Percentiles rank a stretch among this genome's conserved stretches.
These are phyloP conservation scores for Malus hybrid DNA, from an alignment of 331 rosid genomes.

Conservation along the genomic window DNA sequence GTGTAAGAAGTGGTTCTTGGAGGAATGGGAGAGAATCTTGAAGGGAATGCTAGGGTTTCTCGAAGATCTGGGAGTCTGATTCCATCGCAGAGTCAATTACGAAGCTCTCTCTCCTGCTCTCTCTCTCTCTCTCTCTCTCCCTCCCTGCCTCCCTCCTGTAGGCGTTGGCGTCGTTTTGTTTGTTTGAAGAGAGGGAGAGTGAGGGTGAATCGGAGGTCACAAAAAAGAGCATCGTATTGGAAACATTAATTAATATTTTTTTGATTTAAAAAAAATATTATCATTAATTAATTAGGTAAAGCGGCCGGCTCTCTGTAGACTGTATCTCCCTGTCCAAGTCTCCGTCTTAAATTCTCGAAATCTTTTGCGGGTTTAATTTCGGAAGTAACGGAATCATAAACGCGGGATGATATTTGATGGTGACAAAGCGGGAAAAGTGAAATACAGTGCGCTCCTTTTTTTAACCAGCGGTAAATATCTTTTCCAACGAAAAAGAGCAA, in stretches of 20 bases:
- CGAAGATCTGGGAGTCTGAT: slow-evolving; percentile 30
- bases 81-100: slow-evolving; percentile 19
- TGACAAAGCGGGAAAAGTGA: too few species aligned
- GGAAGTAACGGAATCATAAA: neutral
- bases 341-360: neutral
- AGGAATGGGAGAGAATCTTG: slow-evolving; percentile 15
- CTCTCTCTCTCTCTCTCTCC: neutral
- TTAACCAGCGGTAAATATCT: too few species aligned
- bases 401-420: too few species aligned
- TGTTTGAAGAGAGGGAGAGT: neutral
- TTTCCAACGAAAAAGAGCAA: too few species aligned
- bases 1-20: slow-evolving; percentile 13
- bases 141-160: neutral
- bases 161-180: slow-evolving; percentile 28
- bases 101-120: neutral
- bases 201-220: neutral
- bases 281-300: neutral
- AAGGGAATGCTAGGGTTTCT: slow-evolving; percentile 25
- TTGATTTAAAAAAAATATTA: neutral
- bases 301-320: neutral
- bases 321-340: neutral
- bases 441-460: too few species aligned
- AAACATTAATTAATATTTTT: neutral
- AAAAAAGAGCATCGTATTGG: neutral
- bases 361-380: neutral